These are phyloP conservation scores for Panicum miliaceum DNA, from an alignment of 176 grass and related monocot genomes.

Conservation along the genomic window DNA sequence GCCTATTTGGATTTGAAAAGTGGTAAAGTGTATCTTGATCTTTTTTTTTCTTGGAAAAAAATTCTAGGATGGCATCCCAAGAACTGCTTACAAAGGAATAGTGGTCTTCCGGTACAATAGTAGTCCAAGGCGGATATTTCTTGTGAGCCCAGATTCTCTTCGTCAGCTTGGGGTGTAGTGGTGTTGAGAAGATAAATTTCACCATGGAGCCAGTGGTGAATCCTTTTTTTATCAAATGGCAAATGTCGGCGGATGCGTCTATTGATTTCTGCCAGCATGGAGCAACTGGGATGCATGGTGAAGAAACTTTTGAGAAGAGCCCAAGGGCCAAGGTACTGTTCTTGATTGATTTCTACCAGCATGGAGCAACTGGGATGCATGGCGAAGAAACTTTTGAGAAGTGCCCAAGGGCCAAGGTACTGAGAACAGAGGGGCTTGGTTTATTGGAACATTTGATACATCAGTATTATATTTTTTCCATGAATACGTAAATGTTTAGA, in stretches of 20 bases:
- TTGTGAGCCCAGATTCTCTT: conserved; percentile 70
- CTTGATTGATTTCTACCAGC: too few relatives aligned
- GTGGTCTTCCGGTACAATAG: conserved; percentile 78
- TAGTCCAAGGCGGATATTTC: conserved; percentile 68
- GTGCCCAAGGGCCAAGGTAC: not conserved
- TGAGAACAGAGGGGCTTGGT: conserved; percentile 10
- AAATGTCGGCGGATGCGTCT: not conserved
- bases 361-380: too few relatives aligned
- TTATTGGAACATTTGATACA: conserved; percentile 2
- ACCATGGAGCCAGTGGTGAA: not conserved
- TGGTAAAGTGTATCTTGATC: not conserved
- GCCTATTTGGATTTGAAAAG: conserved; percentile 12
- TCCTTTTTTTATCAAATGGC: conserved; percentile 1
- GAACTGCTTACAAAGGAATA: conserved; percentile 95
- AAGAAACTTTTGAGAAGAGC: conserved; percentile 14
- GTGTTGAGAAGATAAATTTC: not conserved
- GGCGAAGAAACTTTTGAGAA: too few relatives aligned
- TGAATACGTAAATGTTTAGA: not conserved
- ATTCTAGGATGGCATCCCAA: conserved; percentile 82
- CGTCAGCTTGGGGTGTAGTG: conserved; percentile 56
- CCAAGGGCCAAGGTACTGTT: not conserved
- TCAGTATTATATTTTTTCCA: not conserved
- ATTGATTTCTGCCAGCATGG: not conserved
- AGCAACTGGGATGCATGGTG: not conserved
- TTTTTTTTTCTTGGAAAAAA: not conserved